These are phyloP conservation scores for Xylaria scruposa DNA, from an alignment of 495 filamentous ascomycete genomes.

Conservation along the genomic window DNA sequence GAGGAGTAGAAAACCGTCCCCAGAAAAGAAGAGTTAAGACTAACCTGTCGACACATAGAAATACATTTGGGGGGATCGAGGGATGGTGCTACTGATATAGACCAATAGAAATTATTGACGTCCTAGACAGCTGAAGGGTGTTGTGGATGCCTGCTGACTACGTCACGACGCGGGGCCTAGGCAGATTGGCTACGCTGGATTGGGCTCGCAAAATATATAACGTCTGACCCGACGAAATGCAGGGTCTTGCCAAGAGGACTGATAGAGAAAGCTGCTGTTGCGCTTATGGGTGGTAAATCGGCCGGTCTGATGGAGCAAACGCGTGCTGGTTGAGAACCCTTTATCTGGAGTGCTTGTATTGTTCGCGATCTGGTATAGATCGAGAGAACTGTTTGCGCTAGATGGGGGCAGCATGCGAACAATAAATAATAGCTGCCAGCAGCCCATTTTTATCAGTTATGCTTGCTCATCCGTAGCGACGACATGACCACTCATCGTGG, in stretches of 20 bases:
- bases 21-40: constrained; percentile 23
- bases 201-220: constrained; percentile 8
- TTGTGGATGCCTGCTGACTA: constrained; percentile 18
- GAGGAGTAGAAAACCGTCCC: neutral
- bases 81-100: constrained; percentile 21
- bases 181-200: constrained; percentile 12
- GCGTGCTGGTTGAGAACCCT: neutral
- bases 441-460: neutral
- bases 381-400: neutral
- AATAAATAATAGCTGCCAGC: constrained; percentile 16
- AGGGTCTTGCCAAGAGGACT: constrained; percentile 22
- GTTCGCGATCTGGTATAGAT: neutral
- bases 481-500: constrained; percentile 17
- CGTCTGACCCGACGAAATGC: constrained; percentile 20
- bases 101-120: constrained; percentile 14
- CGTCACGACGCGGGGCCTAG: constrained; percentile 22
- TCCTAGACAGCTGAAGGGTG: constrained; percentile 10
- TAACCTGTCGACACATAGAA: constrained; percentile 42
- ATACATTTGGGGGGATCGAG: constrained; percentile 32
- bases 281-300: neutral
- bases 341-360: neutral
- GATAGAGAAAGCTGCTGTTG: constrained; percentile 6
- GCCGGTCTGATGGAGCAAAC: neutral
- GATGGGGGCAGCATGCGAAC: neutral
- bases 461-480: constrained; percentile 13